Evolutionary conservation across 306 rosid species (phyloP), one percentile per base, ranked within the genome.

Genomic region (Leucaena leucocephala): DNA sequence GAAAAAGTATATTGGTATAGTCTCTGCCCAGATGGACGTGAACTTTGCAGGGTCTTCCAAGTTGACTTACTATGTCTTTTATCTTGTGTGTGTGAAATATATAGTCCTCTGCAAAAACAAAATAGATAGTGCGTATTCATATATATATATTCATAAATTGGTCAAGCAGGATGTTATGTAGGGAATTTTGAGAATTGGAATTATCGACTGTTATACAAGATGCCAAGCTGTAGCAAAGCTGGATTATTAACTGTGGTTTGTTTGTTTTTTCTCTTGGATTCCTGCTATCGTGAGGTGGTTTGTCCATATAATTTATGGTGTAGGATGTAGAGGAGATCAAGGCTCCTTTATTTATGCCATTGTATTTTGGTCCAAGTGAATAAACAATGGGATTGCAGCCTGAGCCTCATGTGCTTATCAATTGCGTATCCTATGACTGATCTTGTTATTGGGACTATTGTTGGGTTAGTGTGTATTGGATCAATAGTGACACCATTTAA

Each of bases 381-480:
- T 81, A 80, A 83, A 82, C 75, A 73, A 77, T 75, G 88, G 93
- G 85, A 78, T 85, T 89, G 70, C 80, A 84, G 83, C 39, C 27
- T 27, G 27, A 27, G 54, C 71, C 87, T 89, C 83, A 38, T 85
- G 66, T 86, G 70, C 84, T 75, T 85, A 86, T 91, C 83, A 78
- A 82, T 82, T 77, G 68, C 86, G 86, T 82, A 85, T 80, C 93
- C 87, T 89, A 76, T 90, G 83, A 88, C 94, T 90, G 91, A 90
- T 89, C 52, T 84, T 89, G 78, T 89, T 86, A 86, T 89, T 90
- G 95, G 88, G 95, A 91, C 84, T 89, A 71, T 88, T 92, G 97
- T 92, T 90, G 97, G 97, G 87, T 95, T 92, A 92, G 97, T 90
- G 78, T 94, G 54, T 91, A 58, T 87, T 84, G 95, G 97, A 89